Base-by-base conservation (phyloP, 1,139 yeast genomes). In the Hyphopichia fennica region DNA sequence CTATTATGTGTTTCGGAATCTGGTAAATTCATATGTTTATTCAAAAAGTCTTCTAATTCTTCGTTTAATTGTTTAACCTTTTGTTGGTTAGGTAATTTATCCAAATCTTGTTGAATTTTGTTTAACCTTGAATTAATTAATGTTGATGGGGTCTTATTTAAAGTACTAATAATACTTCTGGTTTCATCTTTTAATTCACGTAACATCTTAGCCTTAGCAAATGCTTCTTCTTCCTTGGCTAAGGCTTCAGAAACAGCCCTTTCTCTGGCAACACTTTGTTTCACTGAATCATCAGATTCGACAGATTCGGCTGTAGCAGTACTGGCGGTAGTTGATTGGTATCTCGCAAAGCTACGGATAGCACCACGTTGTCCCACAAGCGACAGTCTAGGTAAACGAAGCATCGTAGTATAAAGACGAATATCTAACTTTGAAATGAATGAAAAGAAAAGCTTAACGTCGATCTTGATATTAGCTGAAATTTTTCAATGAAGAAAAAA, bases 181-280 rank as follows among this genome's bases (percentile, higher is more conserved):
- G 74, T 62, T 34, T 56, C 50, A 17, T 52, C 52, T 40, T 63
- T 67, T 43, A 71, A 60, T 46, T 69, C 72, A 32, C 74, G 59
- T 38, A 73, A 55, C 15, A 63, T 60, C 46, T 69, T 70, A 28
- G 68, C 64, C 43, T 54, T 65, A 18, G 67, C 64, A 30, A 63
- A 57, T 23, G 67, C 68, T 46, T 65, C 75, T 59, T 71, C 77
- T 49, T 72, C 78, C 45, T 62, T 60, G 4, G 77, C 77, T 31
- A 71, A 60, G 0, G 77, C 77, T 45, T 71, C 76, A 1, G 76
- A 73, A 36, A 72, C 53, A 2, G 73, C 74, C 45, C 52, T 60
- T 48, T 72, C 77, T 53, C 77, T 67, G 28, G 63, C 49, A 43
- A 62, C 67, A 44, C 61, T 65, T 45, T 64, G 70, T 14, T 35